These are phyloP conservation scores for Uncinocarpus reesii DNA, from an alignment of 2,329 filamentous ascomycete species.

Conservation along the genomic window DNA sequence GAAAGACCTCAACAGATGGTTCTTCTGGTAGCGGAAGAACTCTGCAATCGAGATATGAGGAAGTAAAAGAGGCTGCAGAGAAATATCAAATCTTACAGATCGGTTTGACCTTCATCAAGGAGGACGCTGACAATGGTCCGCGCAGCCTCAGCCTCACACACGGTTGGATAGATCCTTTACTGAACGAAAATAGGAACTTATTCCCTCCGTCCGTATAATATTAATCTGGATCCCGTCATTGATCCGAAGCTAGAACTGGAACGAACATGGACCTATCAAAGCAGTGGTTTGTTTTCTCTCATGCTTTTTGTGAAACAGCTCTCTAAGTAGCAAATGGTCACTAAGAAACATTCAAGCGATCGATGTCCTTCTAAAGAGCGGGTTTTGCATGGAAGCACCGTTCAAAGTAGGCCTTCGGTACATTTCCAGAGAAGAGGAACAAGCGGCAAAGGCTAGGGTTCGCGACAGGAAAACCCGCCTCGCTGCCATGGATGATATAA, in stretches of 20 bases:
- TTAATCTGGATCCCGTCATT: conserved; percentile 49
- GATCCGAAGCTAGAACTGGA: conserved; percentile 47
- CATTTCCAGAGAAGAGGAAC: conserved; percentile 50
- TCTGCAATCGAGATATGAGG: conserved; percentile 51
- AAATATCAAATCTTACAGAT: conserved; percentile 56
- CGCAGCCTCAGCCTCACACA: background rate
- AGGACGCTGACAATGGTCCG: conserved; percentile 44
- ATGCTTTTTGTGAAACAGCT: background rate
- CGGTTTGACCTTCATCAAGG: conserved; percentile 55
- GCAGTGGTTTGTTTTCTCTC: conserved; percentile 35
- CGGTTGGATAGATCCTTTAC: background rate
- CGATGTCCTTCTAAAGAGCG: conserved; percentile 50
- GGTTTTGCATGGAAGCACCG: conserved; percentile 49
- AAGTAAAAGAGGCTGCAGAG: conserved; percentile 51
- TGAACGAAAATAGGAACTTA: conserved; percentile 38
- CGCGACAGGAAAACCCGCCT: conserved; percentile 33
- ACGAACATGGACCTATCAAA: conserved; percentile 50
- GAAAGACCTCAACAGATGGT: conserved; percentile 17
- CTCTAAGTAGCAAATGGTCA: background rate
- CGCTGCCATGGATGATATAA: conserved; percentile 33
- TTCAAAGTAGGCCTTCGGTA: conserved; percentile 52
- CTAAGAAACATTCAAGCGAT: conserved; percentile 35
- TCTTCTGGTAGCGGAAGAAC: conserved; percentile 34
- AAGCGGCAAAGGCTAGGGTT: conserved; percentile 37
- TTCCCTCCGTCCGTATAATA: conserved; percentile 53